phyloP scores from a whole-genome alignment of 2,329 filamentous ascomycete species.

The Plectosphaerella sp. region DNA sequence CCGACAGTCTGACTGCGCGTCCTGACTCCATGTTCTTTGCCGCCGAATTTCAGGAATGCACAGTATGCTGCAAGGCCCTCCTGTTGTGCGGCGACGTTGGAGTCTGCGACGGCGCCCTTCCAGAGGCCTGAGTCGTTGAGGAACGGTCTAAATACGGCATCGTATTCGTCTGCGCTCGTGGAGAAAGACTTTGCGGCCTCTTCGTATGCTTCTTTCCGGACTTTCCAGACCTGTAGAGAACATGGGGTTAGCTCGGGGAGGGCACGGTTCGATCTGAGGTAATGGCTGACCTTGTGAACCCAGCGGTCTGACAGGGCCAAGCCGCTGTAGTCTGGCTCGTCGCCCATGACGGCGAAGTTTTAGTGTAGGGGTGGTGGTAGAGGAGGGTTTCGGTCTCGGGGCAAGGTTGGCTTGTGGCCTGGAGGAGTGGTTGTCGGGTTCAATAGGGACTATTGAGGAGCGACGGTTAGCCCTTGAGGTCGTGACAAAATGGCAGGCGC shows the following conservation, averaged over 20 bases:
- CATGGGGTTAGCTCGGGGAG: background rate
- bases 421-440: too few species aligned
- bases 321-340: slow-evolving; percentile 80
- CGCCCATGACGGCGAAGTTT: slow-evolving; percentile 56
- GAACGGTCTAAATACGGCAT: slow-evolving; percentile 84
- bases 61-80: slow-evolving; percentile 86
- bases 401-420: too few species aligned
- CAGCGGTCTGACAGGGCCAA: slow-evolving; percentile 77
- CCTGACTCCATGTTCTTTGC: slow-evolving; percentile 71
- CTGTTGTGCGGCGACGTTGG: slow-evolving; percentile 94
- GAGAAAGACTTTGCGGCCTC: slow-evolving; percentile 85
- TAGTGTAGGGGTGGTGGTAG: too few species aligned
- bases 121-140: slow-evolving; percentile 78
- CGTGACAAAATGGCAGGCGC: too few species aligned
- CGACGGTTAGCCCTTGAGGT: too few species aligned
- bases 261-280: background rate
- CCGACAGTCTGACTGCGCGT: slow-evolving; percentile 72
- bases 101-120: slow-evolving; percentile 90
- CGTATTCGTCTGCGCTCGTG: slow-evolving; percentile 75
- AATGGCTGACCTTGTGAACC: slow-evolving; percentile 65
- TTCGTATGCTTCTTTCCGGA: slow-evolving; percentile 91
- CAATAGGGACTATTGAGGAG: too few species aligned
- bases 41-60: slow-evolving; percentile 88
- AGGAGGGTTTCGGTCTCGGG: too few species aligned
- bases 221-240: slow-evolving; percentile 76